Base-by-base conservation (phyloP, 148 eudicot genomes). In the Diospyros kaki region DNA sequence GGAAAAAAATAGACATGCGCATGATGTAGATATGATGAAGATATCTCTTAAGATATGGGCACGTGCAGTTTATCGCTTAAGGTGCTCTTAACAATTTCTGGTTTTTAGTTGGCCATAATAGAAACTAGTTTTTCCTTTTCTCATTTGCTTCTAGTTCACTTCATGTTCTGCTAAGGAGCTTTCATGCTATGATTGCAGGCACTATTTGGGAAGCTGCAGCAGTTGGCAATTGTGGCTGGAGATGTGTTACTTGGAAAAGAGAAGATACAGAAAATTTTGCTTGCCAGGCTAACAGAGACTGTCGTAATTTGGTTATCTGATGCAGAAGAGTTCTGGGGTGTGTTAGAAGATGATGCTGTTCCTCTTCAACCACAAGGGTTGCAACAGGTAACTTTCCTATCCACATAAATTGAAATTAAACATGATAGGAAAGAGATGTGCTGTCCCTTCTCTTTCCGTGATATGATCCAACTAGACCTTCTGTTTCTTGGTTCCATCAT, bases 291-390 rank as follows among this genome's bases (percentile, higher is more conserved):
- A 69, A 95, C 96, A n/a, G 96, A 92, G 81, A 89, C 94, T 0
- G 93, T 90, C 73, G 93, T 92, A 42, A 89, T 92, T 76, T 95
- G 97, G 97, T 79, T 95, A 78, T 85, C 92, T 58, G 84, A 90
- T 76, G 97, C 92, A 71, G 86, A 89, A 71, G 98, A 92, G 51
- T 95, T 95, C 81, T 95, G 98, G 98, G 83, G 89, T 72, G 88
- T 90, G 76, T 85, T 95, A 38, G 98, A 94, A 77, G 91, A 92
- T 64, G 80, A 84, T 50, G 78, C 90, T 42, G 87, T 90, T 64
- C 88, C 87, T 66, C 90, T 95, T 77, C 89, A 86, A 79, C 85
- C 96, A 38, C 75, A 74, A 46, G 97, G 98, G 48, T 83, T 95
- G 85, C 97, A 86, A 74, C 98, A 95, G 97, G 98, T 95, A 69